These are phyloP conservation scores for Leonotis leonurus DNA, from an alignment of 257 asterid genomes.

Conservation along the genomic window DNA sequence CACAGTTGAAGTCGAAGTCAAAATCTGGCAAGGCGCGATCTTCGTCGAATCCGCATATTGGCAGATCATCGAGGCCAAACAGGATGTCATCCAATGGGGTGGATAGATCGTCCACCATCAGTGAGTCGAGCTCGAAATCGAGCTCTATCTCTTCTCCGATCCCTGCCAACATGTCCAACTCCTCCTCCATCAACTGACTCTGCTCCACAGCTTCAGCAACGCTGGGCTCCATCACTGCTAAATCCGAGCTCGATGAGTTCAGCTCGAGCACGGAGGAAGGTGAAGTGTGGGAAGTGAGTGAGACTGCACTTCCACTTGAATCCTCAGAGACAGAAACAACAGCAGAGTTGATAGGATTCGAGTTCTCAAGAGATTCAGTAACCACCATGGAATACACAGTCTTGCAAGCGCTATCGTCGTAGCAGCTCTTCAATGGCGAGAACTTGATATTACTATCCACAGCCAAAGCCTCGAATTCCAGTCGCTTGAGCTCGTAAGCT, in stretches of 20 bases:
- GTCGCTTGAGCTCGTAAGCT: slow-evolving; percentile 58
- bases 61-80: slow-evolving; percentile 40
- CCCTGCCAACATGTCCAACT: slow-evolving; percentile 29
- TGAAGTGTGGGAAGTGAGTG: slow-evolving; percentile 43
- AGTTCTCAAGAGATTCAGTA: slow-evolving; percentile 1
- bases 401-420: background rate
- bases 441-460: background rate
- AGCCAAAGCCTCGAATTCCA: slow-evolving; percentile 56
- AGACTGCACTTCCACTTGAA: slow-evolving; percentile 42
- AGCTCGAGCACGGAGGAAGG: slow-evolving; percentile 49
- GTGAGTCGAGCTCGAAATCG: slow-evolving; percentile 42
- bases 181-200: slow-evolving; percentile 19
- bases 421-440: slow-evolving; percentile 14
- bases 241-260: slow-evolving; percentile 33
- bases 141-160: slow-evolving; percentile 44
- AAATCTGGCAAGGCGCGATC: slow-evolving; percentile 50
- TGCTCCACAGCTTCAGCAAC: no score
- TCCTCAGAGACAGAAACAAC: slow-evolving; percentile 29
- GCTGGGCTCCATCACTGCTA: background rate
- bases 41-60: slow-evolving; percentile 31
- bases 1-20: slow-evolving; percentile 51
- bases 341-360: background rate
- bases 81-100: slow-evolving; percentile 40
- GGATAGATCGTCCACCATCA: slow-evolving; percentile 23
- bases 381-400: slow-evolving; percentile 11